phyloP scores from a whole-genome alignment of 306 rosid genomes.

The Cicer chorassanicum region DNA sequence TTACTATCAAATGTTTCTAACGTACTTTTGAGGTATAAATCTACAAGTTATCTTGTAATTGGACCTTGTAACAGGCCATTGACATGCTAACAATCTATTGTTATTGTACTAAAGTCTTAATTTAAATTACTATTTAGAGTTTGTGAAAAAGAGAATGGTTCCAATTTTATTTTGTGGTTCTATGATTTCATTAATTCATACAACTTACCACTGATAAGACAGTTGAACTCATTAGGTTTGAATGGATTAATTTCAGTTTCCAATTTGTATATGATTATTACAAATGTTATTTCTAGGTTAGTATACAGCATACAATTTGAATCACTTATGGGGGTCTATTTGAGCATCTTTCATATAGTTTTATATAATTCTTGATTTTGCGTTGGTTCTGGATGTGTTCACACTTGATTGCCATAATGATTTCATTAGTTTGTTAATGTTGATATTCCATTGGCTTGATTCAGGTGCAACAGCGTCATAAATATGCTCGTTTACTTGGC shows the following conservation, averaged over 20 bases:
- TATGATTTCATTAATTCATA: neutral
- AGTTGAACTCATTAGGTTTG: slow-evolving; percentile 32
- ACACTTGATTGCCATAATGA: slow-evolving; percentile 13
- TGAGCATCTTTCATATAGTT: slow-evolving; percentile 28
- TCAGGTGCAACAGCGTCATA: slow-evolving; percentile 91
- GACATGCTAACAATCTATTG: slow-evolving; percentile 28
- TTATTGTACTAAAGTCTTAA: slow-evolving; percentile 8
- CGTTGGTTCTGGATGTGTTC: slow-evolving; percentile 26
- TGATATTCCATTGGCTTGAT: slow-evolving; percentile 44
- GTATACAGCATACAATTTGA: slow-evolving; percentile 31
- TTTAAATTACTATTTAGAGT: slow-evolving; percentile 12
- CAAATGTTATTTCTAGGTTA: slow-evolving; percentile 7
- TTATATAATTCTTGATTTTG: slow-evolving; percentile 30
- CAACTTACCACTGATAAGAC: slow-evolving; percentile 32
- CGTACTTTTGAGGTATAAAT: slow-evolving; percentile 24
- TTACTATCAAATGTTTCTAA: slow-evolving; percentile 12
- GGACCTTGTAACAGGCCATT: slow-evolving; percentile 26
- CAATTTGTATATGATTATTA: slow-evolving; percentile 19
- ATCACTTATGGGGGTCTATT: slow-evolving; percentile 3
- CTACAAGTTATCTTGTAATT: slow-evolving; percentile 31
- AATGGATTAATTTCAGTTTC: slow-evolving; percentile 32
- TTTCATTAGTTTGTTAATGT: slow-evolving; percentile 17
- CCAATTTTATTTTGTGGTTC: slow-evolving; percentile 16
- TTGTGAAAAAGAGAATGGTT: neutral
- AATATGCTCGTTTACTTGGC: slow-evolving; percentile 85